Percentiles rank a stretch among this genome's conserved stretches.
Evolutionary conservation across 225 moss, liverwort and hornwort genomes (phyloP).

Genomic region (Takakia lepidozioides): DNA sequence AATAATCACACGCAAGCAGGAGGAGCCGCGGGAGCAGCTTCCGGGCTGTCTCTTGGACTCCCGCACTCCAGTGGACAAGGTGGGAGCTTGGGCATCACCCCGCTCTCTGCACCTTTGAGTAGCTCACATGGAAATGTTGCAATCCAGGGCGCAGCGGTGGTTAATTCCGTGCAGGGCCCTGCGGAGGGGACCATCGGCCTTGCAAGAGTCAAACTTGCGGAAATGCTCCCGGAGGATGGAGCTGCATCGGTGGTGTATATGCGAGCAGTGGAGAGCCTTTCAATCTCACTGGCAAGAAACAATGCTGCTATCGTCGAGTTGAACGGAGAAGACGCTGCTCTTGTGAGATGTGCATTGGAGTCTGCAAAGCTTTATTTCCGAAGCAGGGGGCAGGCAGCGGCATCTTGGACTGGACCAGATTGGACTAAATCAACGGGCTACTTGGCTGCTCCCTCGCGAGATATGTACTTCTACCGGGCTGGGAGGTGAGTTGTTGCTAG

Average conservation of each 20-base stretch:
- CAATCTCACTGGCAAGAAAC: slow-evolving; percentile 68
- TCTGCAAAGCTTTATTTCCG: slow-evolving; percentile 93
- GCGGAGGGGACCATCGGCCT: slow-evolving; percentile 40
- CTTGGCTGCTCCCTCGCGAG: slow-evolving; percentile 58
- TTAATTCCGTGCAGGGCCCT: slow-evolving; percentile 15
- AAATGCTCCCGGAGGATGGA: slow-evolving; percentile 78
- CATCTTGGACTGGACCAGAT: slow-evolving; percentile 60
- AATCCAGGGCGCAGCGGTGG: too few species aligned
- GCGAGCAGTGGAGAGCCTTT: slow-evolving; percentile 80
- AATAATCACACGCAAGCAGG: too few species aligned
- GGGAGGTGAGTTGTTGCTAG: too few species aligned
- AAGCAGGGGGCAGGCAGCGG: slow-evolving; percentile 46
- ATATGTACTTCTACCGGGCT: slow-evolving; percentile 78
- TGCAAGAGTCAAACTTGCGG: slow-evolving; percentile 77
- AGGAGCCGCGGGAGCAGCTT: too few species aligned
- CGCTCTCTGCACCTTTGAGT: too few species aligned
- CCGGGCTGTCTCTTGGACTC: too few species aligned
- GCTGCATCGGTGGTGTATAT: slow-evolving; percentile 67
- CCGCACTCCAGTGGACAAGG: too few species aligned
- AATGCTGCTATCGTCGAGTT: slow-evolving; percentile 90
- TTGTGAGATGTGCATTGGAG: slow-evolving; percentile 70
- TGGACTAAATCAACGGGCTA: slow-evolving; percentile 78
- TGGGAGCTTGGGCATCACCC: too few species aligned
- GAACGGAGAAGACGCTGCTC: slow-evolving; percentile 64
- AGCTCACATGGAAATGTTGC: too few species aligned